Evolutionary conservation across 192 early-diverging fungal genomes (phyloP), one percentile per base, ranked within the genome.

Genomic region (Globomyces pollinis-pini): DNA sequence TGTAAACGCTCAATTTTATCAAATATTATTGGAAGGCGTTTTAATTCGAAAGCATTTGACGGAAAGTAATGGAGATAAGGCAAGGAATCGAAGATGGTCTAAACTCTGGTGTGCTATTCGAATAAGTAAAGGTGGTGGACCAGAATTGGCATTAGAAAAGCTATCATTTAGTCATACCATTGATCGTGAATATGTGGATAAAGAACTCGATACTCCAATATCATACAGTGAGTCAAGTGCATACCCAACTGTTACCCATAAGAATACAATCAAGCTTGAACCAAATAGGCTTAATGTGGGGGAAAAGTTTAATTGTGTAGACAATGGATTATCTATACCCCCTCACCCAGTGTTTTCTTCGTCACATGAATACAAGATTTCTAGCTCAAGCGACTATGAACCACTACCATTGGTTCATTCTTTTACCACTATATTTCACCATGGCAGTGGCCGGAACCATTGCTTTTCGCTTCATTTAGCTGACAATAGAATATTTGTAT

Each of bases 1-100:
- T 50, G n/a, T n/a, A 41, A 34, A 38, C 32, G 28, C 66, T 23
- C 62, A 59, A 24, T 56, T 43, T 1, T 21, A 58, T 18, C 57
- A 62, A 18, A 63, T 63, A 23, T 47, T 55, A 20, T 55, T 77
- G 42, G 86, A 89, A 65, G 86, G 89, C n/a, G 70, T 90, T 12
- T 75, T 97, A 29, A 84, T 90, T 63, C 78, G 91, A 43, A 97
- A 97, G 70, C 89, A 93, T 65, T 61, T 89, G 50, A 79, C 85
- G 65, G 90, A 90, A 53, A 69, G 76, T 13, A 77, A 75, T 0
- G 86, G 81, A 47, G 81, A 88, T 36, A 90, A 88, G 72, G 87
- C 89, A 5, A 85, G 86, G 35, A 75, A 91, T 66, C 84, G 91
- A 11, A 79, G 78, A n/a, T 94, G 94, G 94, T 75, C 75, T 56